Evolutionary conservation across 805 yeast species (phyloP).

Genomic region (Candida argentea): DNA sequence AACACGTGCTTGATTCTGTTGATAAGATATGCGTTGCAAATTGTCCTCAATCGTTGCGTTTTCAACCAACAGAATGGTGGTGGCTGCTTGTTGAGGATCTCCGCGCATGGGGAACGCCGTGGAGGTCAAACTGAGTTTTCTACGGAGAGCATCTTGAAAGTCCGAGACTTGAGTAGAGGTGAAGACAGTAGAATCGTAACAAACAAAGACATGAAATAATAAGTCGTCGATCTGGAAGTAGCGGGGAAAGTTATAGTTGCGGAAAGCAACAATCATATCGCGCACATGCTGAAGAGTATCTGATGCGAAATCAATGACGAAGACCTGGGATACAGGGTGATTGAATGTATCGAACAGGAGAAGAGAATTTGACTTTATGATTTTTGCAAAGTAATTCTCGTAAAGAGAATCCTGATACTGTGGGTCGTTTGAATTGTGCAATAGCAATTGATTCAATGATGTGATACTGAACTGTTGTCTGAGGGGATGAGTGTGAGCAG

Average conservation of each 20-base stretch:
- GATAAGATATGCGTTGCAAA: slow-evolving; percentile 24
- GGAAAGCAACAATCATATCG: slow-evolving; percentile 38
- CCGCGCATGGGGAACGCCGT: slow-evolving; percentile 12
- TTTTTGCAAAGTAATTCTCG: slow-evolving; percentile 44
- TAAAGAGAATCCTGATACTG: slow-evolving; percentile 28
- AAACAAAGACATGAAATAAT: slow-evolving; percentile 31
- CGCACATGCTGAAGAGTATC: slow-evolving; percentile 51
- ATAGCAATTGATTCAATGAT: slow-evolving; percentile 23
- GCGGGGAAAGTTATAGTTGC: slow-evolving; percentile 46
- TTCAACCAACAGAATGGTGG: slow-evolving; percentile 9
- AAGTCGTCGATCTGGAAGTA: slow-evolving; percentile 60
- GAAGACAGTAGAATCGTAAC: slow-evolving; percentile 16
- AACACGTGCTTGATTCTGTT: slow-evolving; percentile 6
- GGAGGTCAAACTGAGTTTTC: slow-evolving; percentile 17
- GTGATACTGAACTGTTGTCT: slow-evolving; percentile 27
- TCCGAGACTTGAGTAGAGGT: slow-evolving; percentile 18
- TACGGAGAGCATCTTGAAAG: slow-evolving; percentile 19
- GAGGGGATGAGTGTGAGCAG: neutral
- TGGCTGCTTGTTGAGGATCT: slow-evolving; percentile 2
- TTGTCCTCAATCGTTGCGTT: slow-evolving; percentile 43
- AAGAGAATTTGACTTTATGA: slow-evolving; percentile 48
- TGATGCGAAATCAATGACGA: slow-evolving; percentile 45
- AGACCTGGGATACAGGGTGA: slow-evolving; percentile 73
- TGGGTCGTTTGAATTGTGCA: slow-evolving; percentile 6
- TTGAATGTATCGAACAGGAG: slow-evolving; percentile 78